These are phyloP conservation scores for Fusarium coicis DNA, from an alignment of 2,329 filamentous ascomycete genomes.

Conservation along the genomic window DNA sequence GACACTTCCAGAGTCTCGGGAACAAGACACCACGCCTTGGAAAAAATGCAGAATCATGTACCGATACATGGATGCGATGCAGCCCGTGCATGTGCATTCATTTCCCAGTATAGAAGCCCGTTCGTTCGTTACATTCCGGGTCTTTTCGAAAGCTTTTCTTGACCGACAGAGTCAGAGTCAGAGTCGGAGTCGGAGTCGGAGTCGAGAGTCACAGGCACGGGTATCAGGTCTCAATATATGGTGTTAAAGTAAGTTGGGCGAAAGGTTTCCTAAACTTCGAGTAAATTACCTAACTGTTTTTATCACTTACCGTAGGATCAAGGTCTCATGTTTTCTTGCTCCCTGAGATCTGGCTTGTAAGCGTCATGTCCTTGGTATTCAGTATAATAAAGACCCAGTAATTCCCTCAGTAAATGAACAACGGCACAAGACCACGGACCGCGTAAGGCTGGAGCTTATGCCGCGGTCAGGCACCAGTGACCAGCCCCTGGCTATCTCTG, in stretches of 20 bases:
- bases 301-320: neutral
- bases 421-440: neutral
- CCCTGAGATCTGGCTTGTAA: neutral
- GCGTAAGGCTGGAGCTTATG: neutral
- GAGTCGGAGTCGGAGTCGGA: neutral
- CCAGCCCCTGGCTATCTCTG: slow-evolving; percentile 8
- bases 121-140: neutral
- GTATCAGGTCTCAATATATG: neutral
- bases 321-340: neutral
- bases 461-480: slow-evolving; percentile 29
- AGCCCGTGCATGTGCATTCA: neutral
- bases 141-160: slow-evolving; percentile 9
- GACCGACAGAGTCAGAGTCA: slow-evolving; percentile 28
- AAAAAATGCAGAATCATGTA: neutral
- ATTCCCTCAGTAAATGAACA: slow-evolving; percentile 26
- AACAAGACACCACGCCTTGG: slow-evolving; percentile 5
- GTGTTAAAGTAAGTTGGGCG: neutral
- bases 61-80: neutral
- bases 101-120: neutral
- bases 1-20: slow-evolving; percentile 18
- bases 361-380: slow-evolving; percentile 17
- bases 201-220: neutral
- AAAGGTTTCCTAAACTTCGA: neutral
- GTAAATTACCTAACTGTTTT: neutral
- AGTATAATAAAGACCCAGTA: slow-evolving; percentile 11